Conservation (phyloP, 495 filamentous ascomycete genomes). For the Staphylotrichum longicolle region DNA sequence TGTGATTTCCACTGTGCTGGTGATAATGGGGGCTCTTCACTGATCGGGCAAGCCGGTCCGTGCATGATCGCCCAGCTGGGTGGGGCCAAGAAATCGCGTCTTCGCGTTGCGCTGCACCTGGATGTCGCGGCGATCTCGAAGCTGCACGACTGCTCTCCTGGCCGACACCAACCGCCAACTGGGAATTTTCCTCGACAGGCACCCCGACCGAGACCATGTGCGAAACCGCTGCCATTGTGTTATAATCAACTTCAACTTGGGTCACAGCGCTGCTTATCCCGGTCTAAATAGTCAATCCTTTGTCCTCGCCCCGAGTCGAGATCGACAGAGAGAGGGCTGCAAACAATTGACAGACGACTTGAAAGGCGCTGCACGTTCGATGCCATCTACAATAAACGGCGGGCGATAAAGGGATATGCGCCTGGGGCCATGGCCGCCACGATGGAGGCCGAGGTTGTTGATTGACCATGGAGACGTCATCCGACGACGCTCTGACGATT, state of each 20-base stretch:
- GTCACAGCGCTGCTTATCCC: not conserved
- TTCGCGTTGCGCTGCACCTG: not conserved
- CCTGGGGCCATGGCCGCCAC: slow-evolving; percentile 3
- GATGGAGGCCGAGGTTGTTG: slow-evolving; percentile 1
- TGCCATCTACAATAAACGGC: not conserved
- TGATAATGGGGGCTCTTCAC: not conserved
- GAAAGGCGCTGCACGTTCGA: not conserved
- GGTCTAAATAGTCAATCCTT: not conserved
- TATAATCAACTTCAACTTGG: not conserved
- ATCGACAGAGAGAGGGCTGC: not conserved
- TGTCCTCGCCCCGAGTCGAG: not conserved
- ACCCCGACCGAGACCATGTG: not conserved
- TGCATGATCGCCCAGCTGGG: not conserved
- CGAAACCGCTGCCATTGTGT: not conserved
- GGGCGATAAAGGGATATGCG: not conserved
- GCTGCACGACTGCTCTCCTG: not conserved
- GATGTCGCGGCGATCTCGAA: not conserved
- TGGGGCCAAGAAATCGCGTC: slow-evolving; percentile 16
- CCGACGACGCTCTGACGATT: not conserved
- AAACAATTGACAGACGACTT: too few relatives aligned
- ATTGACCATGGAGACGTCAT: slow-evolving; percentile 19
- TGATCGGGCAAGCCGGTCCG: too few relatives aligned
- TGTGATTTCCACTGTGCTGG: too few relatives aligned
- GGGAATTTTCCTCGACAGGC: not conserved
- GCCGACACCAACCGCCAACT: not conserved